Evolutionary conservation across 1,284 basidiomycete genomes (phyloP), one percentile per base, ranked within the genome.

Genomic region (Ceratobasidium sp.): DNA sequence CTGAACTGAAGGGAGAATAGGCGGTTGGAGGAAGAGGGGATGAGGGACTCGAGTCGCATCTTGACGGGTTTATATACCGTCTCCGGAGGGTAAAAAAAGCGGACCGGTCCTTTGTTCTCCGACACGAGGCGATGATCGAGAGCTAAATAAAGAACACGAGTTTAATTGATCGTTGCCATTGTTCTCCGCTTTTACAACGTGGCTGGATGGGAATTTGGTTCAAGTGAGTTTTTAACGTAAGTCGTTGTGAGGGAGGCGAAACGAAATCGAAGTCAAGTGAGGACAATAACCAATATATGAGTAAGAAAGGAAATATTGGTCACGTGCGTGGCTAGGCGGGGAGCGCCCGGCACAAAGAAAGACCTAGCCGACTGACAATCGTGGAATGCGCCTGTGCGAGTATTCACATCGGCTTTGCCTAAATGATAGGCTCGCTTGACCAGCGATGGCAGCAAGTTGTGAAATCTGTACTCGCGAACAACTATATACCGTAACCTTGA

Each of bases 111-210:
- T 71, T 76, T 66, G 61, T 64, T 61, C 72, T 42, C 40, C 49
- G 49, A 56, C 61, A 56, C 61, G 61, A 66, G 72, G 72, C 61
- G 28, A 28, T 51, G 23, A 73, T 73, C 55, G 60, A 76, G 20
- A 18, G 5, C 61, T 76, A 76, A 66, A 64, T 49, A 66, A 66
- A 76, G 26, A 6, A 28, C 72, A 33, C 46, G 72, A 49, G 15
- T 20, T 39, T 33, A 20, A 63, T 75, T 53, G 26, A 42, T 20
- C 4, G n/a, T 39, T 26, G 51, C 71, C 71, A 75, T 75, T 75
- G 71, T 75, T 3, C 71, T 61, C 68, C 23, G 46, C 46, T 12
- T 44, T 67, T 49, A 18, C 15, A 13, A 66, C 26, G 60, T 5
- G 60, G 60, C 60, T 61, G 4, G n/a, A 26, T 33, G 23, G 33